Conservation (phyloP, 176 grass and related monocot genomes). For the Carex cristatella region DNA sequence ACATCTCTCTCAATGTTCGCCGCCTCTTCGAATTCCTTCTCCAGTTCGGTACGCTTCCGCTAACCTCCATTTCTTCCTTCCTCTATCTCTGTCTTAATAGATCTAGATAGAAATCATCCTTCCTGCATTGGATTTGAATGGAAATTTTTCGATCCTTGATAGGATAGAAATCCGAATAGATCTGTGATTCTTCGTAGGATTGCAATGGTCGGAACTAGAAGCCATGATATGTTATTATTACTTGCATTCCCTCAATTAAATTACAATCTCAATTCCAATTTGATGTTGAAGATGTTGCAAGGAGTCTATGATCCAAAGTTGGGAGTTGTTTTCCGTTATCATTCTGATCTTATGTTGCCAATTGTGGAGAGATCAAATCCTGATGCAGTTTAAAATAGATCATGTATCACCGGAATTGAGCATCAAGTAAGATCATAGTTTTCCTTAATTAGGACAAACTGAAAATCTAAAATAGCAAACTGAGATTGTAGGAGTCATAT, state of each 20-base stretch:
- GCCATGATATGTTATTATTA: background rate
- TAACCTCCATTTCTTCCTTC: background rate
- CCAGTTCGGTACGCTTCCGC: constrained; percentile 45
- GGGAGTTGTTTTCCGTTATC: background rate
- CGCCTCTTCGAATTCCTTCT: constrained; percentile 97
- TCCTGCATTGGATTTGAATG: no score
- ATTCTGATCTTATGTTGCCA: background rate
- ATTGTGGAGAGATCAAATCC: background rate
- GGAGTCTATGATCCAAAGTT: background rate
- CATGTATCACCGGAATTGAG: background rate
- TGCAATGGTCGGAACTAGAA: background rate
- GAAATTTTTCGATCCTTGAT: background rate
- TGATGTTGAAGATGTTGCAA: background rate
- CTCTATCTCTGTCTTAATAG: background rate
- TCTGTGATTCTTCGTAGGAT: background rate
- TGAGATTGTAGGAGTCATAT: background rate
- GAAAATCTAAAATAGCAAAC: constrained; percentile 3
- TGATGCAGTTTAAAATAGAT: background rate
- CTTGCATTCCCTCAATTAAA: background rate
- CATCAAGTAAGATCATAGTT: background rate
- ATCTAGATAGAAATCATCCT: background rate
- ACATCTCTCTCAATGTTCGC: constrained; percentile 95
- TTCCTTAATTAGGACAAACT: background rate
- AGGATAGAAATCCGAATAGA: background rate
- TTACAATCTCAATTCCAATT: background rate